Base-by-base conservation (phyloP, 352 stramenopile genomes). In the Phytopythium sindhum region DNA sequence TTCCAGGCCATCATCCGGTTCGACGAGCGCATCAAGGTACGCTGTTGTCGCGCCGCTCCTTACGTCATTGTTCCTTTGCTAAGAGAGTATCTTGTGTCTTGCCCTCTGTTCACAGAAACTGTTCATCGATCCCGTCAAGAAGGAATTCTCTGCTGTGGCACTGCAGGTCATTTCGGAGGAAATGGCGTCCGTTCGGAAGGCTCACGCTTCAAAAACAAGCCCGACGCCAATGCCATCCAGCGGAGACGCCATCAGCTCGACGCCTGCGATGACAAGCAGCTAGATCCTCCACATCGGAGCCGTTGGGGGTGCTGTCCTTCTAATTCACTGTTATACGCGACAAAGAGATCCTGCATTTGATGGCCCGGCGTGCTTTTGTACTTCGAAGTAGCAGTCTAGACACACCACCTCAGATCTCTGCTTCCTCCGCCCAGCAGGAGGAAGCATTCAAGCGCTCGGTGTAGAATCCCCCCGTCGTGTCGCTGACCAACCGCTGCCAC, bases 1-100 rank as follows among this genome's bases (percentile, higher is more conserved):
- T 95, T 95, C 64, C 81, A 92, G 57, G 75, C 84, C 6, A 87
- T 91, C 42, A 70, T 93, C 8, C 82, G 82, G 10, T 91, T 95
- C 54, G 84, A 95, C 53, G 82, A 92, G 31, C 81, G 82, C 42
- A 89, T 95, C 60, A 92, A 95, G 75, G 86, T 93, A 24, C 15
- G n/a, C 2, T 31, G n/a, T 1, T 10, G 4, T 17, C 21, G 5
- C 53, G 44, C 21, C 53, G 57, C 28, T 42, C 29, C 44, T 28
- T 7, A 23, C 4, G 26, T 44, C 26, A 29, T 57, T 10, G 57
- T 39, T 33, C 37, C 39, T 33, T 58, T 48, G 15, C 10, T 28
- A n/a, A 39, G 6, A 54, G 42, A 23, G 31, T 14, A 3, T 21
- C 44, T 58, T 29, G 26, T 39, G 8, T 24, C 9, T 52, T 50